These are phyloP conservation scores for Dimargaris xerosporica DNA, from an alignment of 192 early-diverging fungal species.

Conservation along the genomic window DNA sequence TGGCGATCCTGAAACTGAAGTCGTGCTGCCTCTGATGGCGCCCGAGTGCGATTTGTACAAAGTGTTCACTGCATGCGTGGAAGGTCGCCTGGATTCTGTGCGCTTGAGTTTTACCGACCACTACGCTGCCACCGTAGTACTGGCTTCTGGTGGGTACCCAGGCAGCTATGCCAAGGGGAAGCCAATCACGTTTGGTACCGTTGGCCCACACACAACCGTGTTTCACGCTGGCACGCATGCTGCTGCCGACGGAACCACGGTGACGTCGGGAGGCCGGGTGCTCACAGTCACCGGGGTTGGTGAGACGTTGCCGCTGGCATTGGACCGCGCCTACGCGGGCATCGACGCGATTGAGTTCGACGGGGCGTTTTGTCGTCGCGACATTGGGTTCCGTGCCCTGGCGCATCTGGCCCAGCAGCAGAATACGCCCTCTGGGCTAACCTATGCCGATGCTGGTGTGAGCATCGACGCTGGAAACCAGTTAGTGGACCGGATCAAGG, in stretches of 20 bases:
- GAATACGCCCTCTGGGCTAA: conserved; percentile 36
- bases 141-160: conserved; percentile 89
- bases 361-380: conserved; percentile 72
- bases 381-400: conserved; percentile 74
- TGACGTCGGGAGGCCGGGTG: conserved; percentile 90
- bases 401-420: conserved; percentile 20
- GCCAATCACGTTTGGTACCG: conserved; percentile 44
- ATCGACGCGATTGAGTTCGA: conserved; percentile 65
- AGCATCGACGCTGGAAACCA: conserved; percentile 91
- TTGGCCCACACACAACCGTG: conserved; percentile 34
- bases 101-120: conserved; percentile 50
- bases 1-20: conserved; percentile 97
- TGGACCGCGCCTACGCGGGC: conserved; percentile 58
- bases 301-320: conserved; percentile 53
- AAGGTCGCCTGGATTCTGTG: conserved; percentile 84
- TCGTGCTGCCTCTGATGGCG: conserved; percentile 77
- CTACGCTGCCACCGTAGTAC: conserved; percentile 80
- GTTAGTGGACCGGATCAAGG: conserved; percentile 91
- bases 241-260: conserved; percentile 32
- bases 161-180: conserved; percentile 70
- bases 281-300: conserved; percentile 80
- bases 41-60: conserved; percentile 73
- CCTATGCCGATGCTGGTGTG: conserved; percentile 94
- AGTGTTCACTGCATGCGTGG: conserved; percentile 71
- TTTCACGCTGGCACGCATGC: conserved; percentile 87